Percentiles rank a stretch among this genome's conserved stretches.
Evolutionary conservation across 352 stramenopile genomes (phyloP).

Genomic region (Globisporangium irregulare): DNA sequence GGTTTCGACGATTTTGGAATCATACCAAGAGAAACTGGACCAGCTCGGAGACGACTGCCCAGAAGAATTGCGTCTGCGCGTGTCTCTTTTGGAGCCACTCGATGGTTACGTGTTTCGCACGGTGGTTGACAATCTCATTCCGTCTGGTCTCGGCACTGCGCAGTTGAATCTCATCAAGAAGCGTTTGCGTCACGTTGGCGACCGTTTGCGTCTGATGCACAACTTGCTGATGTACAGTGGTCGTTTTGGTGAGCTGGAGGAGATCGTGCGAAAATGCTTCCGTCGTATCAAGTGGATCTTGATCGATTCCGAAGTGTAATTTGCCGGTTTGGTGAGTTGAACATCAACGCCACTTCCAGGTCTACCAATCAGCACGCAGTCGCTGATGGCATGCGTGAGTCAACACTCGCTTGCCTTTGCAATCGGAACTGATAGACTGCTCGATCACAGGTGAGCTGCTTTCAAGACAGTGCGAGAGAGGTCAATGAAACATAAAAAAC

Average conservation of each 20-base stretch:
- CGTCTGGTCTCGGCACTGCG: constrained; percentile 68
- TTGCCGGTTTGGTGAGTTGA: neutral
- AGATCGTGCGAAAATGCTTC: constrained; percentile 91
- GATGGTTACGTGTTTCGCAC: constrained; percentile 87
- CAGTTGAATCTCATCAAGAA: constrained; percentile 90
- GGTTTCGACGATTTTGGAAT: constrained; percentile 54
- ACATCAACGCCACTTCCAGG: neutral
- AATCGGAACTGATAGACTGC: neutral
- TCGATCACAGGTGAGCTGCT: neutral
- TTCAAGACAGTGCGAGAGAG: neutral
- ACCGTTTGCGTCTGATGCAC: constrained; percentile 85
- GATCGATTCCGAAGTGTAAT: constrained; percentile 87
- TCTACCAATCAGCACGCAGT: neutral
- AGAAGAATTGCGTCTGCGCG: constrained; percentile 62
- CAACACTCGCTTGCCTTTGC: neutral
- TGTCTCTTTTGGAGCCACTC: constrained; percentile 67
- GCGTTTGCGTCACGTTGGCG: constrained; percentile 79
- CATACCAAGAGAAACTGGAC: constrained; percentile 75
- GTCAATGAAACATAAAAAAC: constrained; percentile 1
- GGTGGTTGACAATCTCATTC: constrained; percentile 86
- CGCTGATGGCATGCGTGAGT: neutral
- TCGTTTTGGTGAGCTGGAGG: constrained; percentile 77
- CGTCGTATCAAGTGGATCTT: constrained; percentile 91
- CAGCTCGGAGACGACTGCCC: constrained; percentile 59
- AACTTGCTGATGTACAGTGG: constrained; percentile 89